Evolutionary conservation across 176 grass and related monocot species (phyloP).

Genomic region (Aegilops speltoides): DNA sequence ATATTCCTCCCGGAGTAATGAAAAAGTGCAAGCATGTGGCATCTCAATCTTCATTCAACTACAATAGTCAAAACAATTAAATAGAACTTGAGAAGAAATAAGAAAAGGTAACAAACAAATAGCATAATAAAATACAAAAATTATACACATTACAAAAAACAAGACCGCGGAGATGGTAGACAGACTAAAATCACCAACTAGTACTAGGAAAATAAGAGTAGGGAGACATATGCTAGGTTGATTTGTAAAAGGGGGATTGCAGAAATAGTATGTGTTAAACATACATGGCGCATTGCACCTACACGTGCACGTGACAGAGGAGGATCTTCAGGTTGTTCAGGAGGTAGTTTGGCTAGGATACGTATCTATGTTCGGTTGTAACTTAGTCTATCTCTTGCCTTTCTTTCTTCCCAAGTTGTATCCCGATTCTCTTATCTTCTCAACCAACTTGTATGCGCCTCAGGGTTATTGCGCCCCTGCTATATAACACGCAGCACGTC

Average conservation of each 20-base stretch:
- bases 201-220: background rate
- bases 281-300: too few species aligned
- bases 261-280: background rate
- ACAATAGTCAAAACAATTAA: background rate
- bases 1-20: background rate
- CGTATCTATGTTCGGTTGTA: too few species aligned
- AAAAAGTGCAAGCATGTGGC: background rate
- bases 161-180: background rate
- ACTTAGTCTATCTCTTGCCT: too few species aligned
- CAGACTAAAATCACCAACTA: background rate
- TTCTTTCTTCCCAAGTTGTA: too few species aligned
- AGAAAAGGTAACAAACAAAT: background rate
- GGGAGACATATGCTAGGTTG: background rate
- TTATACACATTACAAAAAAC: background rate
- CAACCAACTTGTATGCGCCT: too few species aligned
- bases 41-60: background rate
- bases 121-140: background rate
- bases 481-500: too few species aligned
- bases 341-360: too few species aligned
- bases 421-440: too few species aligned
- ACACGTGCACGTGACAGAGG: too few species aligned
- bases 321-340: too few species aligned
- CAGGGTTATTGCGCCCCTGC: too few species aligned
- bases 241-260: background rate
- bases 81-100: background rate